These are phyloP conservation scores for Claviceps humidiphila DNA, from an alignment of 2,329 filamentous ascomycete species.

Conservation along the genomic window DNA sequence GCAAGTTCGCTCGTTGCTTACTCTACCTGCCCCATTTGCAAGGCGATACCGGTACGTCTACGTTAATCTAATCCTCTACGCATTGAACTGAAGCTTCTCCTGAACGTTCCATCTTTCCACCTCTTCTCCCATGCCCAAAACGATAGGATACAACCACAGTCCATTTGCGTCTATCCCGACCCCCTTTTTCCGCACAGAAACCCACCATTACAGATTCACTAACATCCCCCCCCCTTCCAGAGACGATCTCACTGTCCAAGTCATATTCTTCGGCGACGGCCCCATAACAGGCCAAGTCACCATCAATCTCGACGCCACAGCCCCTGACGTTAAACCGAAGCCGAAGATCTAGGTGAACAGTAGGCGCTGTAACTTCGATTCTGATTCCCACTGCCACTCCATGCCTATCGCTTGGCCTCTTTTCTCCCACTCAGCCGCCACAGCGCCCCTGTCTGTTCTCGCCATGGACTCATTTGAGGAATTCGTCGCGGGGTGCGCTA, in stretches of 20 bases:
- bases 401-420: neutral
- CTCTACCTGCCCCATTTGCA: conserved; percentile 81
- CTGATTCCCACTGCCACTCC: neutral
- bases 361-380: neutral
- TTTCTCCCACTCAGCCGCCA: neutral
- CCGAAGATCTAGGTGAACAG: conserved; percentile 24
- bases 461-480: neutral
- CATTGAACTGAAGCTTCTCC: too few relatives aligned
- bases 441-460: neutral
- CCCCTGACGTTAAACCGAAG: conserved; percentile 25
- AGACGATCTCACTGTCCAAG: conserved; percentile 92
- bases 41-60: conserved; percentile 66
- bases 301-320: conserved; percentile 78
- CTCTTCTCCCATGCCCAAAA: neutral
- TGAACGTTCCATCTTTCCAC: neutral
- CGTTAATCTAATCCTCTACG: too few relatives aligned
- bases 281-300: conserved; percentile 64
- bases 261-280: conserved; percentile 92
- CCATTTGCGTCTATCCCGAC: neutral
- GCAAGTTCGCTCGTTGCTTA: conserved; percentile 84
- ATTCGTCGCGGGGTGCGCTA: neutral
- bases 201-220: neutral
- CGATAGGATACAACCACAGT: neutral
- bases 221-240: conserved; percentile 26
- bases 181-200: neutral